A percentile compares a stretch with the other conserved stretches of the same genome.
phyloP scores from a whole-genome alignment of 805 yeast species.

The Candida multigemmis region DNA sequence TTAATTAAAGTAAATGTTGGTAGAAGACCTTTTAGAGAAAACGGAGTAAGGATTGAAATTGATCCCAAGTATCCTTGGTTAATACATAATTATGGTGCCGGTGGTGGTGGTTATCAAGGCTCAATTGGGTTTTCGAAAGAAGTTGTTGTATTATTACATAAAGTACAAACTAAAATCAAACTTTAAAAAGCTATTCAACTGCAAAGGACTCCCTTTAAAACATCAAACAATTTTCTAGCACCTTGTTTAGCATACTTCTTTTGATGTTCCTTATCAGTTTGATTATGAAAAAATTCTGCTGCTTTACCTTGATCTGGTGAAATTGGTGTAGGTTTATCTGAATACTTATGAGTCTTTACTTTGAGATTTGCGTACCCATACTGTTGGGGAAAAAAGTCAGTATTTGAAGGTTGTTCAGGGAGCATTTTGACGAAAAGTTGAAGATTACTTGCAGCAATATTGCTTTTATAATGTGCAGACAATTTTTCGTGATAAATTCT shows the following conservation, averaged over 20 bases:
- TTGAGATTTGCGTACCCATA: constrained; percentile 21
- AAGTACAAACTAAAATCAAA: background rate
- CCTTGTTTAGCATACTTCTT: constrained; percentile 24
- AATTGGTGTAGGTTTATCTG: constrained; percentile 25
- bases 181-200: constrained; percentile 4
- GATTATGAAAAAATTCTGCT: constrained; percentile 14
- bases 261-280: constrained; percentile 21
- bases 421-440: too few relatives aligned
- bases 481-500: too few relatives aligned
- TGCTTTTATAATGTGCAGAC: too few relatives aligned
- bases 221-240: constrained; percentile 11
- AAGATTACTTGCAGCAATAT: too few relatives aligned
- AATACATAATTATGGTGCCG: constrained; percentile 65
- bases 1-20: constrained; percentile 26
- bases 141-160: constrained; percentile 17
- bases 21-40: constrained; percentile 27
- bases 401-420: constrained; percentile 21
- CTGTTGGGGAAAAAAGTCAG: constrained; percentile 17
- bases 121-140: constrained; percentile 54
- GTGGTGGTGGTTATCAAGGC: constrained; percentile 71
- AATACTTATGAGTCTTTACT: constrained; percentile 19
- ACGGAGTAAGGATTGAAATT: constrained; percentile 23
- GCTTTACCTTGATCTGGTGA: constrained; percentile 15
- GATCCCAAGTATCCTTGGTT: constrained; percentile 24
- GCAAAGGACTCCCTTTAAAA: constrained; percentile 13